These are phyloP conservation scores for Aspergillus fischeri DNA, from an alignment of 2,329 filamentous ascomycete species.

Conservation along the genomic window DNA sequence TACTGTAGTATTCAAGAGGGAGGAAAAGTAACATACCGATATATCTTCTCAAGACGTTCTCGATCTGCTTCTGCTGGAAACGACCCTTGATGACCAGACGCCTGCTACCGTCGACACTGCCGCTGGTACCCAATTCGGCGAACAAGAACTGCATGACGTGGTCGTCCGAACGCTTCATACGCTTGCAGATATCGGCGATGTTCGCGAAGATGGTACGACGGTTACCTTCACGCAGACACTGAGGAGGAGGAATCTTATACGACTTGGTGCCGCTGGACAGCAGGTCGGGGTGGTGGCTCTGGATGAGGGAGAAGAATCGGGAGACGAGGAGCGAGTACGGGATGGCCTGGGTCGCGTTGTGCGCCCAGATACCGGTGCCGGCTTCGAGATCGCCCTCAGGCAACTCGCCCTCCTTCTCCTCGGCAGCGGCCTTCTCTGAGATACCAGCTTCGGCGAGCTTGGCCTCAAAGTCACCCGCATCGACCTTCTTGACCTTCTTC, in stretches of 20 bases:
- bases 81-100: constrained; percentile 97
- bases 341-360: constrained; percentile 73
- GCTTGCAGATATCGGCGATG: constrained; percentile 96
- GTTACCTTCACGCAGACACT: constrained; percentile 99
- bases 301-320: constrained; percentile 91
- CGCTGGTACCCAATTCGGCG: constrained; percentile 94
- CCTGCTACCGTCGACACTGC: constrained; percentile 88
- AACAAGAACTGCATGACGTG: constrained; percentile 97
- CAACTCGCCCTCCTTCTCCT: constrained; percentile 53
- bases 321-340: constrained; percentile 79
- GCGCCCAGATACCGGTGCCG: constrained; percentile 86
- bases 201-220: constrained; percentile 99
- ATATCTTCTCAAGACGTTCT: constrained; percentile 93
- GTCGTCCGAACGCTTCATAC: constrained; percentile 98
- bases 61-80: constrained; percentile 99
- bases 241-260: constrained; percentile 98
- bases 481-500: constrained; percentile 57
- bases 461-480: constrained; percentile 62
- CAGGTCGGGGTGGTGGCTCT: constrained; percentile 95
- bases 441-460: constrained; percentile 60
- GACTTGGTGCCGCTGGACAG: constrained; percentile 83
- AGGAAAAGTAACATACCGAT: constrained; percentile 62
- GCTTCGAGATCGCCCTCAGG: constrained; percentile 73
- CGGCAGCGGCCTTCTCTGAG: constrained; percentile 55
- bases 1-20: not conserved